Base-by-base conservation (phyloP, 345 rosid species). In the rapeseed (Brassica napus) region DNA sequence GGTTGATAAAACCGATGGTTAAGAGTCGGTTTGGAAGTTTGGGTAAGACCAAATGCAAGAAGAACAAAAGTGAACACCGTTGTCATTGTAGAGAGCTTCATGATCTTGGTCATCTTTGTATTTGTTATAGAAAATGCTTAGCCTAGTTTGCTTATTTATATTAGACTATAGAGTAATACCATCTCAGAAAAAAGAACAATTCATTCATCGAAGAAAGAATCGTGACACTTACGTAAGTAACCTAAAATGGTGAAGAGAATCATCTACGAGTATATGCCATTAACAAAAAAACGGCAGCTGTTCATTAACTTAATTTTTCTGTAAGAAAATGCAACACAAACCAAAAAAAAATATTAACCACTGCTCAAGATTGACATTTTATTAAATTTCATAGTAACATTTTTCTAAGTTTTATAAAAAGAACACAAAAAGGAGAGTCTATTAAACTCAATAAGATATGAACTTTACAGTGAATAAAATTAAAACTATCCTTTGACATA, bases 1-100 rank as follows among this genome's bases (percentile, higher is more conserved):
- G 18, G 10, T 30, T 21, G 15, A 70, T 21, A 57, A 30, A 28
- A 5, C 8, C 4, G 42, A 49, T 14, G n/a, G 30, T 42, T 79
- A 30, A 47, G 16, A 52, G 26, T 2, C 57, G 55, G 52, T 47
- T 16, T 23, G 6, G 69, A 18, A 14, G 72, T 44, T 67, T 31
- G 49, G 16, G 4, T 90, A 94, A 97, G 97, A 34, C 37, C 37
- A 34, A 34, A 34, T 34, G 37, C 37, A 34, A 34, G 8, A 34
- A 5, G 37, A 34, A 34, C 37, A 34, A 34, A 34, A 34, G 37
- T 34, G 37, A 34, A 5, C 37, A 54, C 21, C 9, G 4, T 62
- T 44, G 8, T 39, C 12, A 63, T 7, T 16, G 32, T 9, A 16
- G 10, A 44, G 11, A 73, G 12, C 59, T 72, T 62, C 8, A 72